Evolutionary conservation across 2,329 filamentous ascomycete genomes (phyloP), one percentile per base, ranked within the genome.

Genomic region (Fusarium annulatum): DNA sequence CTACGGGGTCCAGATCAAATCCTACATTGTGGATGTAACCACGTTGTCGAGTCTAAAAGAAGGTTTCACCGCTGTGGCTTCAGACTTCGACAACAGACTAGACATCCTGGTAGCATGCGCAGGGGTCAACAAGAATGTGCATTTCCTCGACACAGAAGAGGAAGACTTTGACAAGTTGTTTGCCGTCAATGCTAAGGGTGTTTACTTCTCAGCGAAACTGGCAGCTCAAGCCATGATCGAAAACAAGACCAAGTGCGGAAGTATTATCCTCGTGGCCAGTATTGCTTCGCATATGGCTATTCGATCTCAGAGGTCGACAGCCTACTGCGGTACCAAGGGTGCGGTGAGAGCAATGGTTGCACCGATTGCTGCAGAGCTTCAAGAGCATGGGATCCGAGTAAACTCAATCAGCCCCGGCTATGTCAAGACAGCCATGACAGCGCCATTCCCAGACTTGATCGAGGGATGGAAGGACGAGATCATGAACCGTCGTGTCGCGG

Each of bases 81-180:
- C 86, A 15, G 82, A 84, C 45, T 82, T 81, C 36, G 87, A 83
- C 66, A 87, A 87, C 9, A 82, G 82, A 48, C 79, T 91, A 49
- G 88, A 91, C 74, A 82, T 88, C 36, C 81, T 90, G 16, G 83
- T 91, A 43, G 90, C 90, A 77, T 90, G 89, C 74, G 88, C 88
- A 2, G 88, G 89, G 5, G 85, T 86, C 15, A 86, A 86, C 41
- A 90, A 91, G 77, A 79, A 79, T 33, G 90, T 90, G 76, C 89
- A 90, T 82, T 86, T 89, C 5, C 91, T 90, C 3, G 79, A 86
- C 30, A 86, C 90, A 1, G 90, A 88, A 0, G 90, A 92, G 62
- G 85, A 86, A 18, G 91, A 93, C 57, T 93, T 91, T 75, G 88
- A 92, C 75, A 85, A 85, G 59, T 86, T 90, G 26, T 90, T 92